These are phyloP conservation scores for Hypomyces perniciosus DNA, from an alignment of 2,329 filamentous ascomycete genomes.

Conservation along the genomic window DNA sequence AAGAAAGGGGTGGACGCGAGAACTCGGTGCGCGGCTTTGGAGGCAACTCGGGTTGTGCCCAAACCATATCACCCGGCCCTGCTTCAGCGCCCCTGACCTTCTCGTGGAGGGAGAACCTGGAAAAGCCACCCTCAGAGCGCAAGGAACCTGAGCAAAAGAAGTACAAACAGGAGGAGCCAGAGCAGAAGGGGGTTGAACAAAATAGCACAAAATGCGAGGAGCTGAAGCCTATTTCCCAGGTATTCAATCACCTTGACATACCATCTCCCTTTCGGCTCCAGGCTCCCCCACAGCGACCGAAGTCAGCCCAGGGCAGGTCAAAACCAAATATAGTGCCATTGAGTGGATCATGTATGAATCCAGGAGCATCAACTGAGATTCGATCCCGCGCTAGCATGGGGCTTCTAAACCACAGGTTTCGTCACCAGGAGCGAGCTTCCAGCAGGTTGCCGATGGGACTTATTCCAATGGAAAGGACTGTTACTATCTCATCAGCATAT, in stretches of 20 bases:
- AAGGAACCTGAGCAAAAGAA: constrained; percentile 8
- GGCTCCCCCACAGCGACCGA: constrained; percentile 6
- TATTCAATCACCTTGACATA: constrained; percentile 4
- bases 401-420: constrained; percentile 29
- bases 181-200: background rate
- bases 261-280: constrained; percentile 15
- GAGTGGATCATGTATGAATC: constrained; percentile 27
- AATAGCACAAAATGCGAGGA: no score
- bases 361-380: constrained; percentile 38
- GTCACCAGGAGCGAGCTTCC: constrained; percentile 18
- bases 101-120: constrained; percentile 48
- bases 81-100: constrained; percentile 61
- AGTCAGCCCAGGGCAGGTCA: constrained; percentile 11
- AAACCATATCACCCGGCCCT: constrained; percentile 53
- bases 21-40: background rate
- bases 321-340: constrained; percentile 10
- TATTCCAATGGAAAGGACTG: constrained; percentile 27
- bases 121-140: constrained; percentile 16
- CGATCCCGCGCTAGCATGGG: constrained; percentile 34
- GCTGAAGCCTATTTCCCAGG: background rate
- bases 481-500: constrained; percentile 29
- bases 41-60: constrained; percentile 24
- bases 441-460: constrained; percentile 14
- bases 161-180: constrained; percentile 5
- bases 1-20: constrained; percentile 32